Conservation (phyloP, 805 yeast species). For the Candida adriatica region DNA sequence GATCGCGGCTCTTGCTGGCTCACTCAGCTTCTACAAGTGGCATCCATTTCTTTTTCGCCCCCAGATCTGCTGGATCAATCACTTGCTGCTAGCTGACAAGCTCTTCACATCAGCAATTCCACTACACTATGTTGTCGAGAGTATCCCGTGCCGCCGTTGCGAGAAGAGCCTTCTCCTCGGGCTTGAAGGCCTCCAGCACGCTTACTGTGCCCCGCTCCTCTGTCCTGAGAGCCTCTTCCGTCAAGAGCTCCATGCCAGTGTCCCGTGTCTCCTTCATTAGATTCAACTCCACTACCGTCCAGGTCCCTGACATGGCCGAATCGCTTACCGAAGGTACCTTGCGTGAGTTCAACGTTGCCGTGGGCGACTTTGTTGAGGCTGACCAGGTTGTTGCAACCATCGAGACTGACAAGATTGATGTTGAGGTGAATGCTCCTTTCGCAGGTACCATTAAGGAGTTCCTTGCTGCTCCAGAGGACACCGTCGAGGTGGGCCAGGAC, state of each 20-base stretch:
- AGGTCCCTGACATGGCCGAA: constrained; percentile 98
- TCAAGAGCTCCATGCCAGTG: no score
- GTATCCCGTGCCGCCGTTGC: constrained; percentile 8
- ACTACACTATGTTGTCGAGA: constrained; percentile 10
- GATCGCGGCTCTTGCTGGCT: no score
- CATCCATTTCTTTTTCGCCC: no score
- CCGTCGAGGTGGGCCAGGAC: constrained; percentile 94
- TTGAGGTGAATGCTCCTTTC: constrained; percentile 92
- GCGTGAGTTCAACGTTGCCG: constrained; percentile 56
- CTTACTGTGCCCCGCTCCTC: no score
- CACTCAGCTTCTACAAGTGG: no score
- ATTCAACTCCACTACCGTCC: constrained; percentile 46
- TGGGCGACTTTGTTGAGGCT: constrained; percentile 80
- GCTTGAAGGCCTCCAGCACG: constrained; percentile 1
- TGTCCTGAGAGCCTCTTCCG: no score
- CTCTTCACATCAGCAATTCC: no score
- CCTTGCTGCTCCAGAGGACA: constrained; percentile 79
- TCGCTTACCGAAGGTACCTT: constrained; percentile 96
- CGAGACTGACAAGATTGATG: constrained; percentile 97
- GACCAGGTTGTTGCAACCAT: constrained; percentile 95
- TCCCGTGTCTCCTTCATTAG: constrained; percentile 17
- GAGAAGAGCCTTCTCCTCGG: constrained; percentile 6
- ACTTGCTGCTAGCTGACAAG: no score
- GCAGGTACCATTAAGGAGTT: constrained; percentile 85
- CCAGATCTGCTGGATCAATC: no score